phyloP scores from a whole-genome alignment of 805 yeast species.

The Ogataea nitratoaversa region DNA sequence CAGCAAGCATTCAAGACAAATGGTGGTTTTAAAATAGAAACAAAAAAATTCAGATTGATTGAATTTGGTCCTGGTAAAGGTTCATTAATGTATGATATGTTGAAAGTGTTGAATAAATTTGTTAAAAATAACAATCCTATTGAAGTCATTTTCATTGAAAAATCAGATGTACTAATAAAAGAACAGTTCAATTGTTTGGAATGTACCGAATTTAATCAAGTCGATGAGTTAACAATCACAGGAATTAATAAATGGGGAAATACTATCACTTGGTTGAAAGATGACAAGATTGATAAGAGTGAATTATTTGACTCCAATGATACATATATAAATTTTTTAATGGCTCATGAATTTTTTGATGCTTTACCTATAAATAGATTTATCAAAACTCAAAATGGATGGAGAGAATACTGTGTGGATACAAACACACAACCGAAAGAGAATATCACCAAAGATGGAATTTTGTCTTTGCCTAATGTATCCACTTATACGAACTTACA shows the following conservation, averaged over 20 bases:
- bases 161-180: constrained; percentile 57
- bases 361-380: constrained; percentile 78
- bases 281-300: constrained; percentile 48
- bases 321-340: constrained; percentile 48
- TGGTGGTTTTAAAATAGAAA: constrained; percentile 23
- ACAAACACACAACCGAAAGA: constrained; percentile 22
- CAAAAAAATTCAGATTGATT: constrained; percentile 43
- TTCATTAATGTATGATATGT: constrained; percentile 64
- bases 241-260: constrained; percentile 50
- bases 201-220: constrained; percentile 20
- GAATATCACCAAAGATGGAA: constrained; percentile 5
- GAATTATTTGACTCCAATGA: constrained; percentile 5
- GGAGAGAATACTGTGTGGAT: constrained; percentile 78
- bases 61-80: constrained; percentile 90
- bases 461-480: constrained; percentile 18
- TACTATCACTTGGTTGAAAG: constrained; percentile 48
- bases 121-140: constrained; percentile 31
- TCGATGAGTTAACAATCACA: constrained; percentile 32
- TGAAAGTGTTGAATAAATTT: constrained; percentile 44
- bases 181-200: constrained; percentile 54
- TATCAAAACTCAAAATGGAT: constrained; percentile 57
- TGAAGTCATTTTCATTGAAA: constrained; percentile 61
- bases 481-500: constrained; percentile 7
- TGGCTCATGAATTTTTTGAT: constrained; percentile 87
- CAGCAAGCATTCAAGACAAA: too few relatives aligned